phyloP scores from a whole-genome alignment of 1,284 basidiomycete species.

The Phenoliferia sp. region DNA sequence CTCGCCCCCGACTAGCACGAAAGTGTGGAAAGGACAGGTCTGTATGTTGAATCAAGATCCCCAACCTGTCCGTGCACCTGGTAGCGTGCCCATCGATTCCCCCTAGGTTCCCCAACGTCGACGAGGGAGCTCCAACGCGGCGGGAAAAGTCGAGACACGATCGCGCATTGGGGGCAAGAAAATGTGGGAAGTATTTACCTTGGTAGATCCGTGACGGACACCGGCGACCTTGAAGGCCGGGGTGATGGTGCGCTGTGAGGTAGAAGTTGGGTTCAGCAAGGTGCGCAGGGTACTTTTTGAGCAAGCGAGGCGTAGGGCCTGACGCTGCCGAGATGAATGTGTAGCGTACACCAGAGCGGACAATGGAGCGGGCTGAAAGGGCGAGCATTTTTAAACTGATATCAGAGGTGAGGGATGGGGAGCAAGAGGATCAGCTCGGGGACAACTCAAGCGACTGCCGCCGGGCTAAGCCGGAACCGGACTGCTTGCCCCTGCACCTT shows the following conservation, averaged over 20 bases:
- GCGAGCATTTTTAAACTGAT: background rate
- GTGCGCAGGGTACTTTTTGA: background rate
- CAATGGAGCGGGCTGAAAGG: background rate
- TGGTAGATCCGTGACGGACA: conserved; percentile 14
- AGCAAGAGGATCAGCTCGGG: background rate
- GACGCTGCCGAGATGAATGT: background rate
- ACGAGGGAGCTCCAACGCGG: too few species aligned
- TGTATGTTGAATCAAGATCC: background rate
- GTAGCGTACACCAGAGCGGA: background rate
- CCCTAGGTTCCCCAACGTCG: background rate
- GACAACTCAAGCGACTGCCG: too few species aligned
- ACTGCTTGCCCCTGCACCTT: too few species aligned
- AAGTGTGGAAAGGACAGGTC: background rate
- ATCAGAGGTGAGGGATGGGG: background rate
- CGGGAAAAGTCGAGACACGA: too few species aligned
- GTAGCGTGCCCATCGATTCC: background rate
- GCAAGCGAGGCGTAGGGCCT: background rate
- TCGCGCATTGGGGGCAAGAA: too few species aligned
- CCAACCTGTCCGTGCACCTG: background rate
- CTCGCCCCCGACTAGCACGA: background rate
- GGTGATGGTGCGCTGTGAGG: conserved; percentile 4
- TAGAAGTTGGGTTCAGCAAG: too few species aligned
- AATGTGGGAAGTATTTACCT: conserved; percentile 1
- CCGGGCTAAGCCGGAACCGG: too few species aligned
- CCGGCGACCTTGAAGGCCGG: conserved; percentile 5